phyloP scores from a whole-genome alignment of 208 protist species.

The Acanthamoeba quina region DNA sequence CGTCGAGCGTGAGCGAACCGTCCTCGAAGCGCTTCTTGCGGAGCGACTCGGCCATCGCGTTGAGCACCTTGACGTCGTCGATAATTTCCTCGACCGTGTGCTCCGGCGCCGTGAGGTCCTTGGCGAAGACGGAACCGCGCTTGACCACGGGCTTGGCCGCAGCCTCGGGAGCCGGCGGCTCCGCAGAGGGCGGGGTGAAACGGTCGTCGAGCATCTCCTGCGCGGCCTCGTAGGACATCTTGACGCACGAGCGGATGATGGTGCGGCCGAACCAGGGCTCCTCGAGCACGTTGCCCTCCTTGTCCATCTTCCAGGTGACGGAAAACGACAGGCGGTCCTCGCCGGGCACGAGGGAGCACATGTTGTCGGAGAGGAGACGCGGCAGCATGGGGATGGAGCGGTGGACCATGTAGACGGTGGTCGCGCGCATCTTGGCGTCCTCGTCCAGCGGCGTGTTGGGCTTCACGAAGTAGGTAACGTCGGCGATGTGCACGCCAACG shows the following conservation, averaged over 20 bases:
- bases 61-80: constrained; percentile 67
- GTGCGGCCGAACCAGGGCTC: constrained; percentile 74
- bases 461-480: constrained; percentile 95
- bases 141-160: not conserved
- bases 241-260: constrained; percentile 90
- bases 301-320: constrained; percentile 89
- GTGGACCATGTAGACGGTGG: constrained; percentile 92
- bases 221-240: constrained; percentile 90
- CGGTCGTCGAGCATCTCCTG: constrained; percentile 86
- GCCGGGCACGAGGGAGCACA: constrained; percentile 93
- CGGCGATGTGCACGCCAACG: constrained; percentile 96
- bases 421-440: constrained; percentile 91
- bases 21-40: constrained; percentile 79
- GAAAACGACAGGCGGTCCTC: constrained; percentile 94
- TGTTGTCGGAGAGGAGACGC: constrained; percentile 91
- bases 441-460: constrained; percentile 89
- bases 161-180: not conserved
- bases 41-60: constrained; percentile 54
- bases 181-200: not conserved
- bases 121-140: constrained; percentile 24
- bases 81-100: constrained; percentile 68
- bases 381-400: constrained; percentile 89
- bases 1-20: constrained; percentile 87
- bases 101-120: not conserved
- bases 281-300: constrained; percentile 79